Conservation (phyloP, 129 eudicot species). For the Smallanthus sonchifolius region DNA sequence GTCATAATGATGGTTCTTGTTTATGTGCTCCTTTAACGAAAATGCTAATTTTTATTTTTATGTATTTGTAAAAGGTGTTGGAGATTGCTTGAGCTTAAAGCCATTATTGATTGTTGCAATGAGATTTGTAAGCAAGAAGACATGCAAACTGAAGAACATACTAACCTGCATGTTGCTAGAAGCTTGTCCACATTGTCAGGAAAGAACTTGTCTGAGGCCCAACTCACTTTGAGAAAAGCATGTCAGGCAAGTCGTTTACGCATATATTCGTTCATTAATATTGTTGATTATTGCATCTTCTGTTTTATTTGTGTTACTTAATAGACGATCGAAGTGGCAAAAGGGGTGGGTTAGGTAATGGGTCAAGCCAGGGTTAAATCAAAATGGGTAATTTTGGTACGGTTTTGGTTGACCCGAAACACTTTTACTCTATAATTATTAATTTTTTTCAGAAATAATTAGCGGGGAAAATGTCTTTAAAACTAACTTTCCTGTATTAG, state of each 20-base stretch:
- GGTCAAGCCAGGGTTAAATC: background rate
- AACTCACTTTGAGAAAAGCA: conserved; percentile 26
- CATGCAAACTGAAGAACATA: conserved; percentile 22
- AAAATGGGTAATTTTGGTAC: background rate
- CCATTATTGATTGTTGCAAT: conserved; percentile 41
- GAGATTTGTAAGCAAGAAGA: conserved; percentile 27
- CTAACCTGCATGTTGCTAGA: conserved; percentile 11
- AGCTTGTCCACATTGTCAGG: conserved; percentile 16
- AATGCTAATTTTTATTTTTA: background rate
- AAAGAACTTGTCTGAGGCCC: conserved; percentile 48
- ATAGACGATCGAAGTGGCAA: background rate
- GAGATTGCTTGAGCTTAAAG: conserved; percentile 37
- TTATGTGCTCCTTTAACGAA: background rate
- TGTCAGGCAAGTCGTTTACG: conserved; percentile 41
- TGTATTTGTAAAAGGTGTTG: conserved; percentile 33
- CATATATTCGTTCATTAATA: background rate
- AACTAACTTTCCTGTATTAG: no score
- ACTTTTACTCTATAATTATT: no score
- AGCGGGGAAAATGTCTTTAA: no score
- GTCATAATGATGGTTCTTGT: background rate
- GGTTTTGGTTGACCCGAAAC: background rate
- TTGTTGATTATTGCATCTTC: background rate
- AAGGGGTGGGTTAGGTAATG: background rate
- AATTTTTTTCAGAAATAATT: no score
- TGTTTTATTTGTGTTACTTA: background rate